Percentiles rank a stretch among this genome's conserved stretches.
phyloP scores from a whole-genome alignment of 2,329 filamentous ascomycete species.

The Neofusicoccum parvum region DNA sequence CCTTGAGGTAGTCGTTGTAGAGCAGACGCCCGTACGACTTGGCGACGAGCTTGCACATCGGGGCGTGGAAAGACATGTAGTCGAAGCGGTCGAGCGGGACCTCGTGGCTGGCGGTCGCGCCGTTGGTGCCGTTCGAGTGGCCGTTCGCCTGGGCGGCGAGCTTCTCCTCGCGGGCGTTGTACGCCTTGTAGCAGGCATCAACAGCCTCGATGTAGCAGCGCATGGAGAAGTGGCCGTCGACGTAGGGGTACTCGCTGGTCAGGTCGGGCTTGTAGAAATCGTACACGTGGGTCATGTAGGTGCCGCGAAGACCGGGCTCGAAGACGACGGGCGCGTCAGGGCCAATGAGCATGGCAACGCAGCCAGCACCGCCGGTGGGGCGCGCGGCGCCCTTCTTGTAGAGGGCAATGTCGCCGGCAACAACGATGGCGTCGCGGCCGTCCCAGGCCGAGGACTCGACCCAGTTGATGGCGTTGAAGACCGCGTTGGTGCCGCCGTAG shows the following conservation, averaged over 20 bases:
- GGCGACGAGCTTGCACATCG: conserved; percentile 57
- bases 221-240: conserved; percentile 56
- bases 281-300: conserved; percentile 55
- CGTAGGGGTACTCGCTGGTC: conserved; percentile 56
- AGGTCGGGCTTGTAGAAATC: conserved; percentile 60
- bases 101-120: conserved; percentile 38
- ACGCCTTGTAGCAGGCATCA: conserved; percentile 57
- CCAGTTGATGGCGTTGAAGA: conserved; percentile 59
- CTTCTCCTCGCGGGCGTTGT: conserved; percentile 52
- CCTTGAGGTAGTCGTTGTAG: conserved; percentile 54
- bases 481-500: conserved; percentile 57
- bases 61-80: conserved; percentile 58
- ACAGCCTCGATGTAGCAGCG: conserved; percentile 57
- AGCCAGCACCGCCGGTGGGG: conserved; percentile 56
- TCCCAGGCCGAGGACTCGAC: conserved; percentile 58
- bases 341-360: conserved; percentile 56
- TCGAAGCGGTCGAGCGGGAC: conserved; percentile 56
- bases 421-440: conserved; percentile 54
- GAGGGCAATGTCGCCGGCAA: conserved; percentile 56
- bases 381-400: conserved; percentile 58
- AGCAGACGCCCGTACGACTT: conserved; percentile 57
- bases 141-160: conserved; percentile 48
- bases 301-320: conserved; percentile 53
- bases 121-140: conserved; percentile 39
- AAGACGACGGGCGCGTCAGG: conserved; percentile 54